Evolutionary conservation across 2,329 filamentous ascomycete genomes (phyloP), one percentile per base, ranked within the genome.

Genomic region (Ophiostoma quercus): DNA sequence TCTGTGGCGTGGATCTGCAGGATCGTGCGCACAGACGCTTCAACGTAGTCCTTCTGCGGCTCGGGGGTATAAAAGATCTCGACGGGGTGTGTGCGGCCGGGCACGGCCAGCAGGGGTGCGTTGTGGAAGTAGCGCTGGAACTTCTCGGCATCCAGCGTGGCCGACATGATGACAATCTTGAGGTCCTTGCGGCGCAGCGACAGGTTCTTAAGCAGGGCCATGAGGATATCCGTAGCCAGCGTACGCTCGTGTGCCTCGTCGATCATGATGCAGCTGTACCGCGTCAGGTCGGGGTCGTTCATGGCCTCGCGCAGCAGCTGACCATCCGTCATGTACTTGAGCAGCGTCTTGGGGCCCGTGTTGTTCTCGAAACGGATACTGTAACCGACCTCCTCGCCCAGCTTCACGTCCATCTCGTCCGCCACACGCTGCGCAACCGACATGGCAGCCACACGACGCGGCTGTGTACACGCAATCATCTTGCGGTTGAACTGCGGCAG

Each of bases 291-390:
- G 77, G 94, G 92, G 79, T 99, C 95, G 80, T 97, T 90, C 89
- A 99, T 96, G 70, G 95, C 94, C 81, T 99, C 95, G 77, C 95
- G 85, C 77, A 98, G 85, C 76, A 99, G 88, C 90, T 99, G 98
- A 87, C 96, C 96, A 77, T 99, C 95, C 63, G 96, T 99, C 95
- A 99, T 99, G 84, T 99, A 99, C 84, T 99, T 99, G 78, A 99
- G 87, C 72, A 96, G 87, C 1, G 95, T 99, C 79, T 92, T 93
- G 71, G 88, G 87, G 67, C 91, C 87, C 0, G 95, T 98, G 82
- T 89, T 91, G 79, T 99, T 95, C 80, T 99, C 96, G 80, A 99
- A 99, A 84, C 95, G 92, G 79, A 99, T 98, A 79, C 92, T 98
- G 83, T 98, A 99, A 80, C 95, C 95, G 69, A 99, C 94, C 81